Evolutionary conservation across 345 rosid species (phyloP), one percentile per base, ranked within the genome.

Genomic region (Cardamine occulta): DNA sequence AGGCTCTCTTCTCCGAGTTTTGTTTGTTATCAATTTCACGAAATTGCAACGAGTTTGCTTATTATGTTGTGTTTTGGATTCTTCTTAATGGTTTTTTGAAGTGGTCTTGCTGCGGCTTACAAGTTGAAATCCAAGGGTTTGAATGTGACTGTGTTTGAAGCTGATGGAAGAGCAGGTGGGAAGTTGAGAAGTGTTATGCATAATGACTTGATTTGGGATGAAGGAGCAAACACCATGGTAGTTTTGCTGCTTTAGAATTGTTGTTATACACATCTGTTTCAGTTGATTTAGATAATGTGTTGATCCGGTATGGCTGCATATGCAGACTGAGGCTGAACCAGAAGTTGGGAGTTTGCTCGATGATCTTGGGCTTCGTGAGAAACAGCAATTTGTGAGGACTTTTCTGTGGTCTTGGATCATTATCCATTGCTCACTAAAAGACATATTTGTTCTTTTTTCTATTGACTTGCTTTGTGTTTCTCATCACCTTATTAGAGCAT

Each of bases 191-290:
- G 95, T 81, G 85, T 87, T 70, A 82, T 80, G 7, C 81, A 34
- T 49, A 75, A 80, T 39, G 97, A 84, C 57, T 83, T 94, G 48
- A 57, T 88, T 73, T 94, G 97, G 98, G 98, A 94, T 6, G 91
- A 91, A 77, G 98, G 98, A 79, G 97, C 98, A 14, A 94, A 91
- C 83, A 91, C 98, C 1, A 91, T 94, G 97, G 96, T 94, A 71
- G 1, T 24, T 65, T 61, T 12, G 0, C 26, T 66, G 11, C 24
- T 49, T 28, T 21, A 28, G 19, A 60, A 4, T 42, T 18, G 49
- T 42, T 5, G 9, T 15, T 39, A 40, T 49, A 6, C 39, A 18
- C 4, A 9, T 28, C 0, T 42, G 40, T 37, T 70, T 44, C 24
- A 23, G 6, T 31, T 68, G 26, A 42, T 44, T 28, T 59, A 3